These are phyloP conservation scores for Chlamydomonas incerta DNA, from an alignment of 139 green algal genomes.

Conservation along the genomic window DNA sequence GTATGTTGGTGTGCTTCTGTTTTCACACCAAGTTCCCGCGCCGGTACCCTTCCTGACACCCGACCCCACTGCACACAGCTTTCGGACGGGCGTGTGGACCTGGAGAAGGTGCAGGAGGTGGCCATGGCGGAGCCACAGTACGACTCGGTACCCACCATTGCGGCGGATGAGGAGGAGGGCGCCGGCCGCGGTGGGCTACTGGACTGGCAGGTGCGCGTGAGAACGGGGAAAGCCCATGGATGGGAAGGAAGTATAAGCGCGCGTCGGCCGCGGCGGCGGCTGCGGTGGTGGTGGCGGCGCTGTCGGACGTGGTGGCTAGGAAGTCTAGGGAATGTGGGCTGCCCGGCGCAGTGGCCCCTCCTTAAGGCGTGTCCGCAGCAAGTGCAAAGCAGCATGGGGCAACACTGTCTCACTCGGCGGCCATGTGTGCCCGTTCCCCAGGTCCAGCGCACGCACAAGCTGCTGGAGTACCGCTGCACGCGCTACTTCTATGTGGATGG, in stretches of 20 bases:
- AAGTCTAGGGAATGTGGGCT: too few species aligned
- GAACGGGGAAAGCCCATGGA: too few species aligned
- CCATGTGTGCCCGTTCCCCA: background rate
- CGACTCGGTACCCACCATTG: slow-evolving; percentile 7
- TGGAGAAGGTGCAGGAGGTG: slow-evolving; percentile 26
- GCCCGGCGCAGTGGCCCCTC: too few species aligned
- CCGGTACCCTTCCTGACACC: background rate
- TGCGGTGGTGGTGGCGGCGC: too few species aligned
- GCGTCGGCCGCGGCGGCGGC: too few species aligned
- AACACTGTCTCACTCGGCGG: too few species aligned
- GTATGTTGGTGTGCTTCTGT: too few species aligned
- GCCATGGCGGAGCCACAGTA: background rate
- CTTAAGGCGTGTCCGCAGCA: too few species aligned
- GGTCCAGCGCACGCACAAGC: slow-evolving; percentile 32
- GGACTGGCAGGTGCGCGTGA: slow-evolving; percentile 43
- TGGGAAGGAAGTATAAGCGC: too few species aligned
- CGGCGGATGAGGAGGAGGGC: slow-evolving; percentile 9
- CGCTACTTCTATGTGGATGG: slow-evolving; percentile 61
- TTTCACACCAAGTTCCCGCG: too few species aligned
- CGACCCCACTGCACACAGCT: background rate
- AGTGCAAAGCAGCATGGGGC: too few species aligned
- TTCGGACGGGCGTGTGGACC: slow-evolving; percentile 24
- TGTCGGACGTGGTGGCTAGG: too few species aligned
- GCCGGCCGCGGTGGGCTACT: slow-evolving; percentile 5
- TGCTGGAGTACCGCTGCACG: slow-evolving; percentile 67